Conservation (phyloP, 352 stramenopile genomes). For the Plasmopara muralis region DNA sequence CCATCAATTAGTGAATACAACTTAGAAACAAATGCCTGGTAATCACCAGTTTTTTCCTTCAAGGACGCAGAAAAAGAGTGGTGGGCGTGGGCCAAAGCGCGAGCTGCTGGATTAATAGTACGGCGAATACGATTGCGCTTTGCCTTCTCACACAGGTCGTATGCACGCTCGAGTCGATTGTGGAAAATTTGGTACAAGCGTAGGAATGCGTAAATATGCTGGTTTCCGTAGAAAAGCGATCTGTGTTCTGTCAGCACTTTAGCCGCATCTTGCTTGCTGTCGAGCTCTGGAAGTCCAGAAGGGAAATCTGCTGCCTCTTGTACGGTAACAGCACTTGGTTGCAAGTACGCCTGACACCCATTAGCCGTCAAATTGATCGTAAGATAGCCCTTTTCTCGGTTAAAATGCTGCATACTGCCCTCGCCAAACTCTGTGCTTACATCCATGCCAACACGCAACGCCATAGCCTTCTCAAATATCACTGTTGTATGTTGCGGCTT, state of each 20-base stretch:
- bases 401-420: conserved; percentile 73
- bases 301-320: conserved; percentile 73
- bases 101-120: conserved; percentile 82
- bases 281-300: conserved; percentile 47
- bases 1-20: conserved; percentile 83
- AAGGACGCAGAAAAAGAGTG: conserved; percentile 37
- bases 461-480: conserved; percentile 58
- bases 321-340: conserved; percentile 67
- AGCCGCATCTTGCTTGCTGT: conserved; percentile 47
- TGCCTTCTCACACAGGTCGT: conserved; percentile 79
- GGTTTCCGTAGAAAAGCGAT: conserved; percentile 66
- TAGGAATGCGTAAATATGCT: conserved; percentile 86
- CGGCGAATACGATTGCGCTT: conserved; percentile 81
- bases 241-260: conserved; percentile 37
- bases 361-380: conserved; percentile 60
- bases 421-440: conserved; percentile 79
- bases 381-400: conserved; percentile 51
- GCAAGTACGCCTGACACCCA: conserved; percentile 58
- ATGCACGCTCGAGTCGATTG: conserved; percentile 73
- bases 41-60: conserved; percentile 80
- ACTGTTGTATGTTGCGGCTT: conserved; percentile 67
- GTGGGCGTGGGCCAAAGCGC: conserved; percentile 66
- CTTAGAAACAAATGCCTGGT: conserved; percentile 82
- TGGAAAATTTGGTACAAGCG: conserved; percentile 86
- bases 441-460: conserved; percentile 54